Evolutionary conservation across 164 flowering plant genomes (phyloP).

Genomic region (grape (Vitis vinifera)): DNA sequence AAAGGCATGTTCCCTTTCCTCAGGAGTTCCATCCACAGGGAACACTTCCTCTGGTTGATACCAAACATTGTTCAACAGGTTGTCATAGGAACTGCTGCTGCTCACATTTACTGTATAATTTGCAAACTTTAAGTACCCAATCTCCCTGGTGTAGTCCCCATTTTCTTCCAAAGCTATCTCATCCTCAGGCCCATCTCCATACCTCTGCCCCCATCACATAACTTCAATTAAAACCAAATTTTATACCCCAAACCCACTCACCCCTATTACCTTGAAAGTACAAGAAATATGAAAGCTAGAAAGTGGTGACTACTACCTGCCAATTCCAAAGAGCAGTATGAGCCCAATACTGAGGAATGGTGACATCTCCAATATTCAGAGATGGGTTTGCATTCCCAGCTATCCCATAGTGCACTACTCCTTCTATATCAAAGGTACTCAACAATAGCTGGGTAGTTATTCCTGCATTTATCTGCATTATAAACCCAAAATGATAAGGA

Average conservation of each 20-base stretch:
- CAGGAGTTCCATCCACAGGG: constrained; percentile 42
- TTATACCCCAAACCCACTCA: too few species aligned
- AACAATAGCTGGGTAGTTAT: constrained; percentile 14
- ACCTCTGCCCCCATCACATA: constrained; percentile 29
- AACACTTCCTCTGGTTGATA: constrained; percentile 58
- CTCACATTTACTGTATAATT: constrained; percentile 19
- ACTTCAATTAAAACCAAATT: too few species aligned
- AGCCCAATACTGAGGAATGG: constrained; percentile 13
- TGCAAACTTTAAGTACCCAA: constrained; percentile 40
- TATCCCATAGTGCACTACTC: constrained; percentile 21
- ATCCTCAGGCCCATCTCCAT: constrained; percentile 52
- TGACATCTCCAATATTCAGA: constrained; percentile 16
- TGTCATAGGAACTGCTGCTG: constrained; percentile 8
- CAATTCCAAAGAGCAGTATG: constrained; percentile 18
- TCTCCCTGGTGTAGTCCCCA: constrained; percentile 53
- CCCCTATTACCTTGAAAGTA: neutral
- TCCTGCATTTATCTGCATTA: constrained; percentile 20
- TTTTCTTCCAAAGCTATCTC: constrained; percentile 40
- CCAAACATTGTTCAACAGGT: constrained; percentile 50
- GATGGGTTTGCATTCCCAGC: constrained; percentile 21
- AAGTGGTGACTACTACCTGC: constrained; percentile 7
- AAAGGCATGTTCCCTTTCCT: constrained; percentile 42
- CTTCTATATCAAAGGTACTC: constrained; percentile 11
- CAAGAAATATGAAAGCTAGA: neutral
- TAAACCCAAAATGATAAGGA: neutral